Evolutionary conservation across 2,329 filamentous ascomycete genomes (phyloP).

Genomic region (Alternaria brassicae): DNA sequence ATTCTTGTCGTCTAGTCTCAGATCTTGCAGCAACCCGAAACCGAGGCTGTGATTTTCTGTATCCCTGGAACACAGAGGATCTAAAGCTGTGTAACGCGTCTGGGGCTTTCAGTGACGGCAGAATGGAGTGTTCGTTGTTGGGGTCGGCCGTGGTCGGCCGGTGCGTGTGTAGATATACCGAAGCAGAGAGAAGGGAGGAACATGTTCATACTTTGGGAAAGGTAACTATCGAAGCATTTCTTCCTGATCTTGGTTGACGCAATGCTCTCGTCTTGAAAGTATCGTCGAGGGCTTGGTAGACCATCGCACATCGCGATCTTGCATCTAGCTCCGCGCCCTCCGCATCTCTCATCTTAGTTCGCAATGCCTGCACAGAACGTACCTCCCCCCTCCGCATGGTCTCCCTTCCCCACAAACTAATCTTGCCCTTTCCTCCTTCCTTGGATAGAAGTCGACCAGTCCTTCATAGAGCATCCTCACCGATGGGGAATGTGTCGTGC

Average conservation of each 20-base stretch:
- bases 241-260: neutral
- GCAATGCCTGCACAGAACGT: neutral
- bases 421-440: neutral
- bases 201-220: neutral
- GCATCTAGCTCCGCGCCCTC: neutral
- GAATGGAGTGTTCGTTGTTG: too few relatives aligned
- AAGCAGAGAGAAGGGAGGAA: neutral
- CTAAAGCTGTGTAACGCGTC: neutral
- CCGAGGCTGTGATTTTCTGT: neutral
- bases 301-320: neutral
- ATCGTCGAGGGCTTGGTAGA: neutral
- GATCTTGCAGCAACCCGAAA: neutral
- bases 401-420: neutral
- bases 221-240: neutral
- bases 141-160: neutral
- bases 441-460: neutral
- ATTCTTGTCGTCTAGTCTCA: constrained; percentile 1
- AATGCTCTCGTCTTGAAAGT: neutral
- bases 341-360: neutral
- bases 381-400: neutral
- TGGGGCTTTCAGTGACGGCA: neutral
- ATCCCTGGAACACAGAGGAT: neutral
- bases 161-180: neutral
- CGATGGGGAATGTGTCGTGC: neutral
- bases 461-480: neutral